phyloP scores from a whole-genome alignment of 768 basidiomycete genomes.

The Hygrophoropsis aurantiaca region DNA sequence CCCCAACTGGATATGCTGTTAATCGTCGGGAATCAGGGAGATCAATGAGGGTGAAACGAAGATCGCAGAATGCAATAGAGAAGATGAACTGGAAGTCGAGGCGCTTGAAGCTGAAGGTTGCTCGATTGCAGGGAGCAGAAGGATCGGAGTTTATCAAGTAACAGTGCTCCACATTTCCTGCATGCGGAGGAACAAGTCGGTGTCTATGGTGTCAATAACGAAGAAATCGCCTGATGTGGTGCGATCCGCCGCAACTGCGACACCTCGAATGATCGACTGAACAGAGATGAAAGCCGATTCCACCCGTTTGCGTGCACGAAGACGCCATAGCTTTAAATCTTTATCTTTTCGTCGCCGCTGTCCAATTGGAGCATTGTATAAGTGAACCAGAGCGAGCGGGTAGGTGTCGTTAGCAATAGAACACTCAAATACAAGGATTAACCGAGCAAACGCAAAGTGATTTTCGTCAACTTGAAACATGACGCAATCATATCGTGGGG shows the following conservation, averaged over 20 bases:
- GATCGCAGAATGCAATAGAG: too few species aligned
- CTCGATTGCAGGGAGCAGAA: too few species aligned
- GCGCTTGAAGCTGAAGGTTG: too few species aligned
- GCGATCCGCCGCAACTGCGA: slow-evolving; percentile 17
- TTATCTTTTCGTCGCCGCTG: slow-evolving; percentile 14
- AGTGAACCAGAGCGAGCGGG: slow-evolving; percentile 17
- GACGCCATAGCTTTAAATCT: slow-evolving; percentile 17
- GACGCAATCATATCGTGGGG: slow-evolving; percentile 27
- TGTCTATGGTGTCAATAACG: slow-evolving; percentile 28
- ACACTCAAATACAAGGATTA: slow-evolving; percentile 20
- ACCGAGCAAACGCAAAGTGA: slow-evolving; percentile 16
- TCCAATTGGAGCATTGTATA: slow-evolving; percentile 13
- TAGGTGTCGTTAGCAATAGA: slow-evolving; percentile 5
- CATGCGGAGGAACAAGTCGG: slow-evolving; percentile 23
- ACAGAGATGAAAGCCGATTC: slow-evolving; percentile 21
- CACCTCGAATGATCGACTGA: slow-evolving; percentile 29
- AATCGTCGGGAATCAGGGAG: too few species aligned
- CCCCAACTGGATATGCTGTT: too few species aligned
- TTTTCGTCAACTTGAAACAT: slow-evolving; percentile 17
- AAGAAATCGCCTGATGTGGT: slow-evolving; percentile 17
- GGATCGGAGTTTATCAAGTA: too few species aligned
- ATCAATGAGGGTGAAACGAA: too few species aligned
- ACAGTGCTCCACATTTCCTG: not conserved
- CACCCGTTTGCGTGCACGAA: slow-evolving; percentile 7
- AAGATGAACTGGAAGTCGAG: too few species aligned